phyloP scores from a whole-genome alignment of 1,284 basidiomycete genomes.

The Leccinum griseonigrum region DNA sequence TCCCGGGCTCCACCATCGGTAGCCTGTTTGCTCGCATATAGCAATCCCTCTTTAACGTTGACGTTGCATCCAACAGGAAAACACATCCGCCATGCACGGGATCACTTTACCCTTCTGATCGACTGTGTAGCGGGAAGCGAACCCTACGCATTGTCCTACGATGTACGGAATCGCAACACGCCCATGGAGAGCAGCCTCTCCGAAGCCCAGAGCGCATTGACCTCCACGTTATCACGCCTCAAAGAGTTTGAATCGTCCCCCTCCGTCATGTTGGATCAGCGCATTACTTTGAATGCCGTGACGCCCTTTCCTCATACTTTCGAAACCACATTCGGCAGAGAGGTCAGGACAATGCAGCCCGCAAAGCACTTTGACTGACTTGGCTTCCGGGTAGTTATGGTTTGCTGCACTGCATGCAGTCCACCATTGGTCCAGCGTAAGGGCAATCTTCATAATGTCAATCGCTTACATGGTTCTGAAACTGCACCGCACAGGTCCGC shows the following conservation, averaged over 20 bases:
- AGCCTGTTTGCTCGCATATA: conserved; percentile 11
- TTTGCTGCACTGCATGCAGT: conserved; percentile 81
- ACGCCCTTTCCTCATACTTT: conserved; percentile 75
- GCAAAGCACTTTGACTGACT: conserved; percentile 8
- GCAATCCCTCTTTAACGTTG: conserved; percentile 1
- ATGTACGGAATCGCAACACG: conserved; percentile 69
- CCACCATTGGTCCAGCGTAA: conserved; percentile 83
- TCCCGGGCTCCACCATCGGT: conserved; percentile 85
- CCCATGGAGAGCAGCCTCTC: conserved; percentile 72
- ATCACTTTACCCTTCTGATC: conserved; percentile 70
- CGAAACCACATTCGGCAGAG: conserved; percentile 75
- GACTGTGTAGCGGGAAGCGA: conserved; percentile 49
- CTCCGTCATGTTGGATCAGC: conserved; percentile 46
- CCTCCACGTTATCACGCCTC: conserved; percentile 55
- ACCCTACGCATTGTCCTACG: conserved; percentile 68
- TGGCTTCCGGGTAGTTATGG: conserved; percentile 61
- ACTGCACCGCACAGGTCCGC: conserved; percentile 49
- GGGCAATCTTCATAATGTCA: conserved; percentile 19
- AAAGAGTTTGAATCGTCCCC: conserved; percentile 46
- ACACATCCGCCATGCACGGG: conserved; percentile 77
- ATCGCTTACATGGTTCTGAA: conserved; percentile 13
- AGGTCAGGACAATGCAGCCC: conserved; percentile 45
- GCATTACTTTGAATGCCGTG: conserved; percentile 69
- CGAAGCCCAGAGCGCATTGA: conserved; percentile 56
- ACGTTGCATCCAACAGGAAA: conserved; percentile 51